These are phyloP conservation scores for Neospermospora avenae DNA, from an alignment of 2,329 filamentous ascomycete genomes.

Conservation along the genomic window DNA sequence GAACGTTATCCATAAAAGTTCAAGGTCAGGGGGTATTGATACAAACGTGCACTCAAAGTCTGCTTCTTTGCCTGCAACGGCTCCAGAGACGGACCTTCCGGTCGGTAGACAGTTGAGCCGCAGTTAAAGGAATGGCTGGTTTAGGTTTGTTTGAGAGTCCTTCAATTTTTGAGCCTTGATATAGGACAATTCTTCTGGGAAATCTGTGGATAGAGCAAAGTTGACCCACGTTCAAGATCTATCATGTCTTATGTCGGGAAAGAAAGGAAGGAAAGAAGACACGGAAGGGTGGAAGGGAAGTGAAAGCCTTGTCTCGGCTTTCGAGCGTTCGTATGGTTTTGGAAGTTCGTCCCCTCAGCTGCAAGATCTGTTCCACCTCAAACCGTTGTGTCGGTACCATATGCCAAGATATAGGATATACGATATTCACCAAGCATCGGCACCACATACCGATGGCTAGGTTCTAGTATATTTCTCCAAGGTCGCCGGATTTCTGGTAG, in stretches of 20 bases:
- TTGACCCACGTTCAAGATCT: neutral
- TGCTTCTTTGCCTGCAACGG: neutral
- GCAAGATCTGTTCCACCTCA: neutral
- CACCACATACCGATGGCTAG: neutral
- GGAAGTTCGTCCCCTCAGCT: neutral
- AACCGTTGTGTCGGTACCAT: neutral
- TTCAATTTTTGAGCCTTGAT: neutral
- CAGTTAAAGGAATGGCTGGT: neutral
- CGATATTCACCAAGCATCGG: neutral
- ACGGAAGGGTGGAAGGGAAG: neutral
- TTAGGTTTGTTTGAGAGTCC: neutral
- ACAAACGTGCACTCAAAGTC: neutral
- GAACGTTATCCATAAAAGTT: neutral
- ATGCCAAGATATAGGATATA: neutral
- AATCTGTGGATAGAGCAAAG: neutral
- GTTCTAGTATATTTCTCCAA: too few species aligned
- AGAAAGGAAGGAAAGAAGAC: neutral
- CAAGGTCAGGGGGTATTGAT: neutral
- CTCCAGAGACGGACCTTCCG: slow-evolving; percentile 9
- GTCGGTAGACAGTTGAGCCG: slow-evolving; percentile 12
- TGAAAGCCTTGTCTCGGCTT: neutral
- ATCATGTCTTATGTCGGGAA: neutral
- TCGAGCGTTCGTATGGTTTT: neutral
- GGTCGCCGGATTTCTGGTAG: neutral
- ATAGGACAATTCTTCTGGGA: too few species aligned